These are phyloP conservation scores for Lachancea sp. DNA, from an alignment of 805 yeast species.

Conservation along the genomic window DNA sequence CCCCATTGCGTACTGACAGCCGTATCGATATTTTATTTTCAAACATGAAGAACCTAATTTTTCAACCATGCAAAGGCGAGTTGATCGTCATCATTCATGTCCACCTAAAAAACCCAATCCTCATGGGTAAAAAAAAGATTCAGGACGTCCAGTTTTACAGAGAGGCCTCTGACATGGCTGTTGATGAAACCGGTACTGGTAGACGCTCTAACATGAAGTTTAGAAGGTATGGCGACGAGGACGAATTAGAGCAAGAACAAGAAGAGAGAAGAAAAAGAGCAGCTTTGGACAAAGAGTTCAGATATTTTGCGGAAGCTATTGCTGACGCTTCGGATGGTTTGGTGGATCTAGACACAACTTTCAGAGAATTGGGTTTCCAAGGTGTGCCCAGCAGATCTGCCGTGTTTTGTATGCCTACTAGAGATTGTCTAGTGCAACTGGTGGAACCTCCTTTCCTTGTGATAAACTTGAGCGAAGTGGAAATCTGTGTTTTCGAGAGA, in stretches of 20 bases:
- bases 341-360: constrained; percentile 86
- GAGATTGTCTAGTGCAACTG: constrained; percentile 91
- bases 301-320: constrained; percentile 80
- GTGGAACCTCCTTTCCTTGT: constrained; percentile 94
- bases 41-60: constrained; percentile 87
- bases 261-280: constrained; percentile 93
- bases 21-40: constrained; percentile 81
- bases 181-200: constrained; percentile 95
- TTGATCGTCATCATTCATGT: constrained; percentile 87
- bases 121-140: constrained; percentile 93
- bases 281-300: constrained; percentile 85
- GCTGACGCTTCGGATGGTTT: constrained; percentile 81
- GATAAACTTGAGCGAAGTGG: constrained; percentile 84
- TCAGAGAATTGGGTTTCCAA: constrained; percentile 91
- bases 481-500: constrained; percentile 92
- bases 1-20: constrained; percentile 78
- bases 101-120: constrained; percentile 85
- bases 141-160: constrained; percentile 93
- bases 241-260: constrained; percentile 96
- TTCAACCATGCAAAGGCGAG: constrained; percentile 95
- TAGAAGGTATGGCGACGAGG: constrained; percentile 93
- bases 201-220: constrained; percentile 65
- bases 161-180: constrained; percentile 92
- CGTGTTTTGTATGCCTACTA: constrained; percentile 91
- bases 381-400: constrained; percentile 97